Evolutionary conservation across 148 eudicot genomes (phyloP).

Genomic region (Chenopodium album): DNA sequence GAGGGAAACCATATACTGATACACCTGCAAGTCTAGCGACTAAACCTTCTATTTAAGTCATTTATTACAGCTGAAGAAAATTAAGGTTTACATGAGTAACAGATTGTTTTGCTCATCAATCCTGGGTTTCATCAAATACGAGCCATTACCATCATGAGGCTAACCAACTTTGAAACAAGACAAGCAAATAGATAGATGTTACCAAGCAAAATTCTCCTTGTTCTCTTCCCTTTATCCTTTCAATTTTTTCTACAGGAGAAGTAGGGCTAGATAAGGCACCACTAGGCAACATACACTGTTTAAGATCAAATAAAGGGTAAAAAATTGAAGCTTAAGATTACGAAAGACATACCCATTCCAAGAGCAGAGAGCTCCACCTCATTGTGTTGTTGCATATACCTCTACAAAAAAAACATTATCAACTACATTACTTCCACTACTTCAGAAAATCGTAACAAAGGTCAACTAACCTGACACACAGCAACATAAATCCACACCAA

Average conservation of each 20-base stretch:
- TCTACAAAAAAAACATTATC: slow-evolving; percentile 35
- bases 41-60: neutral
- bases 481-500: neutral
- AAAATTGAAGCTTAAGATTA: neutral
- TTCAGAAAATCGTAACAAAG: neutral
- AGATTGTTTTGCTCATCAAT: neutral
- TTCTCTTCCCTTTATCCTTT: neutral
- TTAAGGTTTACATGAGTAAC: neutral
- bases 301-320: neutral
- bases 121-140: neutral
- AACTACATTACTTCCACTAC: neutral
- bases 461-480: no score
- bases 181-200: neutral
- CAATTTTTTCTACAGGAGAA: neutral
- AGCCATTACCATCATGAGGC: neutral
- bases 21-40: neutral
- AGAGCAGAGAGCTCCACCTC: slow-evolving; percentile 78
- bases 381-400: slow-evolving; percentile 61
- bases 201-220: neutral
- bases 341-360: slow-evolving; percentile 54
- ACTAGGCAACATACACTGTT: neutral
- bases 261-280: neutral
- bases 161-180: no score
- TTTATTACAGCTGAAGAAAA: neutral
- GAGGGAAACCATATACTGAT: neutral